A percentile compares a stretch with the other conserved stretches of the same genome.
These are phyloP conservation scores for Leucocoprinus sp. DNA, from an alignment of 768 basidiomycete genomes.

Conservation along the genomic window DNA sequence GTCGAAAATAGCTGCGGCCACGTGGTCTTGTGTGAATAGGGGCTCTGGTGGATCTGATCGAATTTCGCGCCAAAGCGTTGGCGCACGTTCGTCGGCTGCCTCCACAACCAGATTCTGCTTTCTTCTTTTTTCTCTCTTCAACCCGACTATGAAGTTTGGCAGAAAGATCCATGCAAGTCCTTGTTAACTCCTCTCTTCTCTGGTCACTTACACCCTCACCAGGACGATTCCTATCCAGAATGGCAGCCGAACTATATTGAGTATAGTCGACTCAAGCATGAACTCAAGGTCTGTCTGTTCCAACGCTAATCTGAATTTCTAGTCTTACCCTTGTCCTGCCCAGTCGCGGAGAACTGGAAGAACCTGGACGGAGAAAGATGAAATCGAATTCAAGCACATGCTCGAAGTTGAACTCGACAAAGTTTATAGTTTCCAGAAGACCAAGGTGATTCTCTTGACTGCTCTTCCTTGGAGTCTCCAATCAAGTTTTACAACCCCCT, in stretches of 20 bases:
- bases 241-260: constrained; percentile 89
- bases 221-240: constrained; percentile 83
- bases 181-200: constrained; percentile 2
- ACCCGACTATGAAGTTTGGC: constrained; percentile 65
- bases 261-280: constrained; percentile 83
- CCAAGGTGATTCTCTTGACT: no score
- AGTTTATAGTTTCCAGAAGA: constrained; percentile 87
- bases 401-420: constrained; percentile 88
- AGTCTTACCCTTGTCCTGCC: constrained; percentile 15
- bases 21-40: neutral
- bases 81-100: constrained; percentile 24
- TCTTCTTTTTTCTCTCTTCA: neutral
- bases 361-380: constrained; percentile 71
- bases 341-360: constrained; percentile 38
- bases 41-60: neutral
- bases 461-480: neutral
- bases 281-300: constrained; percentile 59
- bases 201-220: constrained; percentile 5
- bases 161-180: constrained; percentile 55
- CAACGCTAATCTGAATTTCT: constrained; percentile 3
- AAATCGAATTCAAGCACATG: constrained; percentile 70
- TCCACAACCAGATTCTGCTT: neutral
- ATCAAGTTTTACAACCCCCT: neutral
- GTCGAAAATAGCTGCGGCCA: constrained; percentile 9
- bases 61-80: no score